Conservation (phyloP, 176 grass and related monocot genomes). For the Areca catechu region DNA sequence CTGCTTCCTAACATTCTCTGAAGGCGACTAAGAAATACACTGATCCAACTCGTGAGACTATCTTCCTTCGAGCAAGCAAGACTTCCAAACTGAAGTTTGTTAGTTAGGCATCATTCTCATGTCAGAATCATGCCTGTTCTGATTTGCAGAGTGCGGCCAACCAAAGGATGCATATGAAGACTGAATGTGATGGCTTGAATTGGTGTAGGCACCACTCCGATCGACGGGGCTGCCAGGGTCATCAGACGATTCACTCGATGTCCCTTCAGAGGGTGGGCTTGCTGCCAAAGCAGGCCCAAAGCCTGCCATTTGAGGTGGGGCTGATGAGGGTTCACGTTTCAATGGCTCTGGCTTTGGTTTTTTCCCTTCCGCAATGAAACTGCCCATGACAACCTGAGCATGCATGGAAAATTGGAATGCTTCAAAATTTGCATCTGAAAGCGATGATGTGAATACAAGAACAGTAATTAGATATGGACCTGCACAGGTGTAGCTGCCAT, state of each 20-base stretch:
- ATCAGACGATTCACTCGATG: constrained; percentile 58
- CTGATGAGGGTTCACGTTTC: constrained; percentile 52
- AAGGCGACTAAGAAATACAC: too few relatives aligned
- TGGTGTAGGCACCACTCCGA: constrained; percentile 42
- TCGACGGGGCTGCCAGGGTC: constrained; percentile 68
- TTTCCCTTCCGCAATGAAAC: constrained; percentile 89
- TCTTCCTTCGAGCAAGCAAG: too few relatives aligned
- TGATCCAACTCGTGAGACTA: too few relatives aligned
- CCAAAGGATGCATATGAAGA: constrained; percentile 45
- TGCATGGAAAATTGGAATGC: background rate
- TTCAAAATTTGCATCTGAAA: too few relatives aligned
- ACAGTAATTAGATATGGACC: constrained; percentile 17
- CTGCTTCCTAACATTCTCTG: too few relatives aligned
- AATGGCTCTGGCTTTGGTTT: constrained; percentile 61
- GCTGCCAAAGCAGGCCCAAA: constrained; percentile 46
- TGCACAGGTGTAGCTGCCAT: constrained; percentile 86
- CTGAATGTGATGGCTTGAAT: constrained; percentile 53
- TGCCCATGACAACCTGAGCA: constrained; percentile 78
- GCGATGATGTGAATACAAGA: too few relatives aligned
- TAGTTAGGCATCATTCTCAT: constrained; percentile 86
- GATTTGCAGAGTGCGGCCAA: constrained; percentile 61
- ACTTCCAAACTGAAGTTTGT: background rate
- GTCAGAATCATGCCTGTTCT: constrained; percentile 73
- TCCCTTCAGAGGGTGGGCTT: constrained; percentile 58
- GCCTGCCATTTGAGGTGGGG: constrained; percentile 49